Conservation (phyloP, 164 flowering plant genomes). For the Protea cynaroides region DNA sequence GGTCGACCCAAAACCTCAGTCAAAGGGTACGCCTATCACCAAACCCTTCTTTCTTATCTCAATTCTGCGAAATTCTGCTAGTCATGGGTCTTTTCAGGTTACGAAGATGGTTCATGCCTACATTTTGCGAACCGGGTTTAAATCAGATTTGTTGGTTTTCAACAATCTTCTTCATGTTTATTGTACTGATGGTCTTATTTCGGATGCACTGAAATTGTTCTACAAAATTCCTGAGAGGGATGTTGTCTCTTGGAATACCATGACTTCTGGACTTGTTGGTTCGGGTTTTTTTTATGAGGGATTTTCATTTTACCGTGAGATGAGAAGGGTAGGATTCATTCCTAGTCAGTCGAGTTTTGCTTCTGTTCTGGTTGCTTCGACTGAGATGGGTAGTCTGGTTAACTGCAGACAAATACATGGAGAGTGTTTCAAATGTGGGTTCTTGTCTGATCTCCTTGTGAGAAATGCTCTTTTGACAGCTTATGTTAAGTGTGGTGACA, state of each 20-base stretch:
- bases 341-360: slow-evolving; percentile 23
- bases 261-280: slow-evolving; percentile 19
- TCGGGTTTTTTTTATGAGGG: slow-evolving; percentile 5
- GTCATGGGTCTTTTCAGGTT: slow-evolving; percentile 7
- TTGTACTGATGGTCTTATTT: neutral
- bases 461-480: slow-evolving; percentile 22
- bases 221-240: slow-evolving; percentile 20
- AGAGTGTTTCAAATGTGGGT: slow-evolving; percentile 23
- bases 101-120: slow-evolving; percentile 17
- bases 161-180: slow-evolving; percentile 20
- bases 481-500: slow-evolving; percentile 16
- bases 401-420: slow-evolving; percentile 16
- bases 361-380: slow-evolving; percentile 14
- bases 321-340: slow-evolving; percentile 17
- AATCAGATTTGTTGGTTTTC: slow-evolving; percentile 7
- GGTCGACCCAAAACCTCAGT: slow-evolving; percentile 7
- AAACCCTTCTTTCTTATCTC: slow-evolving; percentile 8
- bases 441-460: slow-evolving; percentile 14
- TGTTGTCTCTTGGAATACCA: slow-evolving; percentile 25
- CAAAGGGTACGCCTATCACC: slow-evolving; percentile 6
- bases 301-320: slow-evolving; percentile 11
- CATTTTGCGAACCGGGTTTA: slow-evolving; percentile 16
- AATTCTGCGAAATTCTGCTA: slow-evolving; percentile 15
- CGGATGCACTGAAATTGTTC: slow-evolving; percentile 13
- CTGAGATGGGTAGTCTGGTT: slow-evolving; percentile 11